These are phyloP conservation scores for Lathyrus aphaca DNA, from an alignment of 306 rosid genomes.

Conservation along the genomic window DNA sequence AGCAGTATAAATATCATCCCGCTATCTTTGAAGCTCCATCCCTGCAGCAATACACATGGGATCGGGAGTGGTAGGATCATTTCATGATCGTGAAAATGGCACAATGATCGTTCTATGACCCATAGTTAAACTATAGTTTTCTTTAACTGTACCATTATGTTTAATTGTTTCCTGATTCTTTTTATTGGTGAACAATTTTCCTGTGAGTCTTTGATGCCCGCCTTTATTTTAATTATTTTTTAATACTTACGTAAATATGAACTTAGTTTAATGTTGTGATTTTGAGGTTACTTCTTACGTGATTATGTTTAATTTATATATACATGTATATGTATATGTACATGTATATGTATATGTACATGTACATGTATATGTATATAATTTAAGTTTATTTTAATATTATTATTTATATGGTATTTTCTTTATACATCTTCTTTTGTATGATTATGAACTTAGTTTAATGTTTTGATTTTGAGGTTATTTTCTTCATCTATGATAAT, in stretches of 20 bases:
- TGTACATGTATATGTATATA: too few species aligned
- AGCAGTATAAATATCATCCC: too few species aligned
- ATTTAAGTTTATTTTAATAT: neutral
- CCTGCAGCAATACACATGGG: neutral
- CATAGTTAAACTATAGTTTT: neutral
- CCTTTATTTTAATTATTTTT: too few species aligned
- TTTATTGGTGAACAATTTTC: neutral
- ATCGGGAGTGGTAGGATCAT: neutral
- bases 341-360: too few species aligned
- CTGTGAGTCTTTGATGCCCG: neutral
- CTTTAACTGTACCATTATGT: neutral
- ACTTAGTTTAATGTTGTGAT: too few species aligned
- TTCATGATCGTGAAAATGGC: neutral
- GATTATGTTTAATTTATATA: too few species aligned
- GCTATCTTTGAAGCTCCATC: neutral
- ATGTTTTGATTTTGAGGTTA: neutral
- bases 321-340: too few species aligned
- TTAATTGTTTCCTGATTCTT: neutral
- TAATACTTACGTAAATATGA: too few species aligned
- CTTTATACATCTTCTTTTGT: neutral
- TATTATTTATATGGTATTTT: too few species aligned
- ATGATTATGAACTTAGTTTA: neutral
- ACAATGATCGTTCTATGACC: too few species aligned
- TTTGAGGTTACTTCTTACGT: too few species aligned
- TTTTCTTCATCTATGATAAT: neutral